Base-by-base conservation (phyloP, 2,329 filamentous ascomycete genomes). In the Penicillium janthinellum region DNA sequence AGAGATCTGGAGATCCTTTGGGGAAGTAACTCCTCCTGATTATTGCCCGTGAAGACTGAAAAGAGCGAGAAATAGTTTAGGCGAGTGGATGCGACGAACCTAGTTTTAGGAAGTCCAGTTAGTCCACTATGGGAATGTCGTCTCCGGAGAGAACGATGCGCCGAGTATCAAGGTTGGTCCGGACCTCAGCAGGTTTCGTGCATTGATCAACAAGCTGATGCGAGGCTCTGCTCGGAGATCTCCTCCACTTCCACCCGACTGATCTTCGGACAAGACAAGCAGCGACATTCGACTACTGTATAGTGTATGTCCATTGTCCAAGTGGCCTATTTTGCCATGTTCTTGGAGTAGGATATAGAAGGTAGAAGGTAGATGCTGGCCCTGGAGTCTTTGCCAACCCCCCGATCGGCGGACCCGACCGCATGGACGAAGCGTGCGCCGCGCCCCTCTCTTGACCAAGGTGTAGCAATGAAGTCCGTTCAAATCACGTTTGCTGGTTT, bases 391-490 rank as follows among this genome's bases (percentile, higher is more conserved):
- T 31, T 31, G 31, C 31, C 31, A 31, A 10, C 31, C 6, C 31
- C 31, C 31, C 44, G 54, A 50, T 56, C 54, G 12, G 44, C 44
- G 34, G 54, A 31, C 54, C 54, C 17, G 45, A 34, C 35, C 25
- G 44, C 37, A n/a, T 48, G 25, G 41, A 28, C 22, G n/a, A 35
- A 31, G 31, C 48, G 17, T 25, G n/a, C 31, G 31, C 48, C 31
- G 7, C 15, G 45, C 41, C 20, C 20, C 20, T 31, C 41, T 44
- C 41, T 42, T 20, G 11, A 42, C 39, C 39, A 20, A 44, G 41
- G 17, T 15, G 20, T 20, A 14, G 22, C 44, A 8, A 49, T 49
- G 28, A 49, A 49, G 45, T 35, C 28, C 35, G 8, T 14, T 20
- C 20, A 20, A 49, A 28, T 49, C n/a, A 49, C 45, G 25, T 14